Percentiles rank a stretch among this genome's conserved stretches.
phyloP scores from a whole-genome alignment of 2,329 filamentous ascomycete species.

The Phaeosphaeriaceae sp. region DNA sequence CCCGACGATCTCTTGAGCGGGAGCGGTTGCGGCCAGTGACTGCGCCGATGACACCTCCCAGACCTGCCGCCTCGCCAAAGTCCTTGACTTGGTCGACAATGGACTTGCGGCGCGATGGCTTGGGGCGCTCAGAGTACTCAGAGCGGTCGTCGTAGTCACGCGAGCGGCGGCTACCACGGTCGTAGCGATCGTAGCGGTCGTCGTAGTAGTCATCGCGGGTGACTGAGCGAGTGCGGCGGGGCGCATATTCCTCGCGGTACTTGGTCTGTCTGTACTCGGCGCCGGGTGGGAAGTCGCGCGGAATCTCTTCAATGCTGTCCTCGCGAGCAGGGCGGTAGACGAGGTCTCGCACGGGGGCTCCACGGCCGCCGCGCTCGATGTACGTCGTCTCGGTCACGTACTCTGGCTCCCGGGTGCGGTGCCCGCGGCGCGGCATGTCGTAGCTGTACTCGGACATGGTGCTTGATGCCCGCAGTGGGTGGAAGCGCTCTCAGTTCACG shows the following conservation, averaged over 20 bases:
- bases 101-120: constrained; percentile 59
- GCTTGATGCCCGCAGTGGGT: constrained; percentile 18
- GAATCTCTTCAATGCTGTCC: constrained; percentile 85
- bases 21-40: constrained; percentile 64
- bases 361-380: constrained; percentile 57
- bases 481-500: constrained; percentile 3
- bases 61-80: constrained; percentile 63
- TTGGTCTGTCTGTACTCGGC: constrained; percentile 54
- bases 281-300: constrained; percentile 79
- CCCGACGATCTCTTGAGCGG: constrained; percentile 57
- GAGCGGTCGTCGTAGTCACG: constrained; percentile 57
- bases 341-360: constrained; percentile 54
- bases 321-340: constrained; percentile 66
- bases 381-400: constrained; percentile 60
- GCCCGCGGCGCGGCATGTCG: constrained; percentile 51
- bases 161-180: constrained; percentile 50
- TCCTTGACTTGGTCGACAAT: constrained; percentile 65
- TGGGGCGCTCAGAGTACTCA: constrained; percentile 51
- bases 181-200: constrained; percentile 41
- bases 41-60: constrained; percentile 61
- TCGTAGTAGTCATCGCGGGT: constrained; percentile 61
- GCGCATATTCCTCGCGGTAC: constrained; percentile 57
- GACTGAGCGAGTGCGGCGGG: constrained; percentile 69
- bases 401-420: constrained; percentile 58
- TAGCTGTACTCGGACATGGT: constrained; percentile 60